phyloP scores from a whole-genome alignment of 352 stramenopile species.

The Globisporangium spinosum region DNA sequence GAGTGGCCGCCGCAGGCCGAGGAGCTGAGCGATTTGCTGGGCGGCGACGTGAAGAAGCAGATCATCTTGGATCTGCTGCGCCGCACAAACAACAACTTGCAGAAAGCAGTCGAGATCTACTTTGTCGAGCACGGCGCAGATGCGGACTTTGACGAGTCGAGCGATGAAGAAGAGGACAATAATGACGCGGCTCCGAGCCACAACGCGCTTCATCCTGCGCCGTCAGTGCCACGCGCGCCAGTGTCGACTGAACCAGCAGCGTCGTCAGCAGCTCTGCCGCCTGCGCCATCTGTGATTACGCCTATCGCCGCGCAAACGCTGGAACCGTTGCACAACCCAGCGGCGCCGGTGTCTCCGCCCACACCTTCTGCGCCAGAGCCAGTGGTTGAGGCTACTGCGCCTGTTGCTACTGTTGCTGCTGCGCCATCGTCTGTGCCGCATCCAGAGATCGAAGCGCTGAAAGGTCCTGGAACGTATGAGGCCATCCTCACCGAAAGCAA shows the following conservation, averaged over 20 bases:
- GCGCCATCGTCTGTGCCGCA: slow-evolving; percentile 18
- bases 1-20: slow-evolving; percentile 43
- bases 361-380: not conserved
- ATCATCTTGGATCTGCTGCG: slow-evolving; percentile 51
- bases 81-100: slow-evolving; percentile 66
- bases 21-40: slow-evolving; percentile 71
- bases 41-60: slow-evolving; percentile 53
- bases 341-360: slow-evolving; percentile 3
- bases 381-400: slow-evolving; percentile 3
- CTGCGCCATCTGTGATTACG: slow-evolving; percentile 36
- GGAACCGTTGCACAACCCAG: slow-evolving; percentile 43
- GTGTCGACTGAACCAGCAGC: slow-evolving; percentile 8
- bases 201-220: slow-evolving; percentile 28
- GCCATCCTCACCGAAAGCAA: slow-evolving; percentile 73
- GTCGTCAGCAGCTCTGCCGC: slow-evolving; percentile 35
- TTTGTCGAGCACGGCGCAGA: slow-evolving; percentile 60
- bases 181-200: slow-evolving; percentile 16
- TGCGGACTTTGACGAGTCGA: slow-evolving; percentile 37
- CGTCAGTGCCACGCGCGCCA: slow-evolving; percentile 21
- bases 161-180: slow-evolving; percentile 38
- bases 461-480: slow-evolving; percentile 71
- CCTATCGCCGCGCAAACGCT: slow-evolving; percentile 52
- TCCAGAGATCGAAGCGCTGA: slow-evolving; percentile 41
- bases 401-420: slow-evolving; percentile 10
- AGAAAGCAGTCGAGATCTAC: slow-evolving; percentile 78